Evolutionary conservation across 208 protist genomes (phyloP), one percentile per base, ranked within the genome.

Genomic region (Trypanosoma congolense): DNA sequence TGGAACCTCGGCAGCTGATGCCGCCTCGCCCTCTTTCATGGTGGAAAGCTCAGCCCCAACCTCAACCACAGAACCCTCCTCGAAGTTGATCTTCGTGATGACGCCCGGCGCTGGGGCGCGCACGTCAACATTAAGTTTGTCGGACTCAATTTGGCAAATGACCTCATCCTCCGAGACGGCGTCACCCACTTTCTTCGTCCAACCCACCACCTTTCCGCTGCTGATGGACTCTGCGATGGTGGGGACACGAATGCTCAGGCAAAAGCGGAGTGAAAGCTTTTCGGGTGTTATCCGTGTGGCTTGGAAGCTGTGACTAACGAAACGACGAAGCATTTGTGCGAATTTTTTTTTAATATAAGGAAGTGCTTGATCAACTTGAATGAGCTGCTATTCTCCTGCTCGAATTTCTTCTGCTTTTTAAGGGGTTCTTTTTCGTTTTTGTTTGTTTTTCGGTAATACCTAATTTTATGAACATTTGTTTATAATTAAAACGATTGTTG

Each of bases 151-250:
- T 43, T 96, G 80, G 49, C 90, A 95, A 51, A 99, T 83, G 3
- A 98, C 77, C 50, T 99, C 96, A 69, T 99, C 98, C 64, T 95
- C 86, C 4, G 85, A 72, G n/a, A 99, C 93, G 56, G 80, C 66
- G 55, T 99, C 97, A 35, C 97, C 97, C 31, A 97, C 88, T 45
- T 92, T 91, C 75, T 98, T 98, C 0, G 74, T 77, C 94, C 96
- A 98, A 42, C 82, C 73, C 33, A 92, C 88, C 36, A 99, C 79
- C 50, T 95, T 98, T 25, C 97, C 98, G 54, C 96, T 93, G 46
- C 76, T 95, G 78, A 99, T 99, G 12, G 97, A 99, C 70, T 99
- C 98, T 41, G 97, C 98, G 60, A 99, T 96, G 22, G 73, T 68
- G 18, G 97, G 98, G 2, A 98, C 96, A 22, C 91, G 92, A 52